Percentiles rank a stretch among this genome's conserved stretches.
phyloP scores from a whole-genome alignment of 2,329 filamentous ascomycete genomes.

The Nemania sp. region DNA sequence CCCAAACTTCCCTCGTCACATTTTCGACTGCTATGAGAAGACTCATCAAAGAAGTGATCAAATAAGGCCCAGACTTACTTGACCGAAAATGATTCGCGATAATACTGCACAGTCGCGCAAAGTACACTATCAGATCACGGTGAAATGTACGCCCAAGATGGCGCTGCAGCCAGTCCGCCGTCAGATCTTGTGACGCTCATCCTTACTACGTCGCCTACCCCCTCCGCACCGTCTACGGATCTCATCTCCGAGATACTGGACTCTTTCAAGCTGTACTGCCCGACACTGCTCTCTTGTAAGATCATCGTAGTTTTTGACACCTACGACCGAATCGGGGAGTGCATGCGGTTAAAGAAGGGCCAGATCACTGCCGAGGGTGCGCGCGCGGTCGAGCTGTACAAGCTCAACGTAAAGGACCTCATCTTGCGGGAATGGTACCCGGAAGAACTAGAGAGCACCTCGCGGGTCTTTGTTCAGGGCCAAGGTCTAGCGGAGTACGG shows the following conservation, averaged over 20 bases:
- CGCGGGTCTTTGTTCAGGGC: slow-evolving; percentile 30
- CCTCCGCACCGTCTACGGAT: slow-evolving; percentile 65
- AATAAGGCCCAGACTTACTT: neutral
- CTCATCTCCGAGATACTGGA: slow-evolving; percentile 60
- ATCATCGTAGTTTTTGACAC: slow-evolving; percentile 66
- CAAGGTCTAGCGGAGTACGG: slow-evolving; percentile 62
- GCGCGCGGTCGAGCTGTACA: slow-evolving; percentile 58
- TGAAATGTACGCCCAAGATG: slow-evolving; percentile 36
- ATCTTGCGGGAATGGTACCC: slow-evolving; percentile 51
- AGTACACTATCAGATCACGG: neutral
- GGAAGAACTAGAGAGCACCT: neutral
- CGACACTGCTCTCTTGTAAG: slow-evolving; percentile 55
- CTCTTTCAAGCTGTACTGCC: slow-evolving; percentile 60
- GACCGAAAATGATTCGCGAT: slow-evolving; percentile 20
- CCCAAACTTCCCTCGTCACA: no score
- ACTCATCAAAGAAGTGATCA: neutral
- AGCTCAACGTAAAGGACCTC: slow-evolving; percentile 59
- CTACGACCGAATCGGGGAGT: slow-evolving; percentile 60
- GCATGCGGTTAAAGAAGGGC: slow-evolving; percentile 65
- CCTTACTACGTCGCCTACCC: slow-evolving; percentile 67
- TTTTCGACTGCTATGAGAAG: neutral
- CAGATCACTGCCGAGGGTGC: slow-evolving; percentile 62
- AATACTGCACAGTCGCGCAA: neutral
- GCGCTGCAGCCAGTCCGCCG: neutral
- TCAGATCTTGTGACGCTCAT: slow-evolving; percentile 56